These are phyloP conservation scores for Vigna mungo DNA, from an alignment of 306 rosid species.

Conservation along the genomic window DNA sequence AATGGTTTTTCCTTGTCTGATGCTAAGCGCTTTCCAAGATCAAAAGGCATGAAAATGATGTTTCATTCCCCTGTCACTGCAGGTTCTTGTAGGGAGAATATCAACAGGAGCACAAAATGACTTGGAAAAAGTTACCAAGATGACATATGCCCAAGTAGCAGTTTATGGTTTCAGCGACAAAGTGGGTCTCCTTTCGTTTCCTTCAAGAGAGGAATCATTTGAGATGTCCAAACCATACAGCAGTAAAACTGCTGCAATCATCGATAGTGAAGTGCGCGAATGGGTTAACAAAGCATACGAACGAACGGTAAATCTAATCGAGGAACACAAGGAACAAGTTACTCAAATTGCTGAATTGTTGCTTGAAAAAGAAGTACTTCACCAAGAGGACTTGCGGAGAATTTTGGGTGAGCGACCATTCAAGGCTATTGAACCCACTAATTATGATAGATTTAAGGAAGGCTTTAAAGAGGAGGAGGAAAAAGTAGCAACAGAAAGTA, in stretches of 20 bases:
- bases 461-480: constrained; percentile 66
- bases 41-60: constrained; percentile 6
- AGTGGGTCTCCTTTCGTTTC: constrained; percentile 95
- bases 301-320: constrained; percentile 64
- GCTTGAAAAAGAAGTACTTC: constrained; percentile 97
- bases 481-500: constrained; percentile 50
- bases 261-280: constrained; percentile 86
- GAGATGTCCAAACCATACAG: constrained; percentile 80
- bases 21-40: constrained; percentile 1
- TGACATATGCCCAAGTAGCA: constrained; percentile 98
- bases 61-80: constrained; percentile 26
- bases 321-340: constrained; percentile 80
- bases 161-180: constrained; percentile 92
- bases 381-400: constrained; percentile 75
- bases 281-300: constrained; percentile 80
- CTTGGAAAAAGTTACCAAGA: constrained; percentile 93
- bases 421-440: constrained; percentile 58
- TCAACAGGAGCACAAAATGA: constrained; percentile 97
- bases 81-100: constrained; percentile 86
- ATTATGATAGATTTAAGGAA: constrained; percentile 74
- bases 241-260: constrained; percentile 80
- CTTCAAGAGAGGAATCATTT: constrained; percentile 67
- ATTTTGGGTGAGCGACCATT: constrained; percentile 85
- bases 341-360: constrained; percentile 84
- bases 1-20: not conserved